phyloP scores from a whole-genome alignment of 2,329 filamentous ascomycete species.

The Fusarium proliferatum region DNA sequence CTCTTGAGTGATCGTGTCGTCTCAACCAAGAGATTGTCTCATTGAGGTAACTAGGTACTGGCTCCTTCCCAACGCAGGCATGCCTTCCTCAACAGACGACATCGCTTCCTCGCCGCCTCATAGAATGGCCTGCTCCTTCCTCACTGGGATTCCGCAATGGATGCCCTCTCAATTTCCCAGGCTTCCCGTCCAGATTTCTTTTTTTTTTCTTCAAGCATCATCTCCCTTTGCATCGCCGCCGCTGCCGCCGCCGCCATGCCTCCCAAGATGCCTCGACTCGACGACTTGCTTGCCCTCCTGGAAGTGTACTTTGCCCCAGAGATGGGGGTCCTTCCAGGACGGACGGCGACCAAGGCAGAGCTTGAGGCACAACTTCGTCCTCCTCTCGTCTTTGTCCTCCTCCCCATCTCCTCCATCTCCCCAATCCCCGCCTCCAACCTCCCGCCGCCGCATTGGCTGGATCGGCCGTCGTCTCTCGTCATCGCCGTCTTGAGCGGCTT shows the following conservation, averaged over 20 bases:
- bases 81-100: too few species aligned
- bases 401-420: not conserved
- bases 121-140: too few species aligned
- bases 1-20: too few species aligned
- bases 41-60: too few species aligned
- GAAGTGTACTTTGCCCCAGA: not conserved
- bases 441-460: not conserved
- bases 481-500: fast-evolving
- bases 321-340: not conserved
- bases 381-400: not conserved
- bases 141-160: too few species aligned
- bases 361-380: not conserved
- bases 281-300: not conserved
- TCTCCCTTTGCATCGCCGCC: not conserved
- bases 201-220: not conserved
- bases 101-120: too few species aligned
- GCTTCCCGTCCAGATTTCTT: too few species aligned
- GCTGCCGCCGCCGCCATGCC: not conserved
- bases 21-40: too few species aligned
- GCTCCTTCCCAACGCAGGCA: too few species aligned
- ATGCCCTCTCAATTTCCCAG: too few species aligned
- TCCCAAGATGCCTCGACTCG: not conserved
- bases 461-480: not conserved
- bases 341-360: not conserved
- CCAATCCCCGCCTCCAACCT: too few species aligned